These are phyloP conservation scores for Aureobasidium mangrovei DNA, from an alignment of 2,329 filamentous ascomycete species.

Conservation along the genomic window DNA sequence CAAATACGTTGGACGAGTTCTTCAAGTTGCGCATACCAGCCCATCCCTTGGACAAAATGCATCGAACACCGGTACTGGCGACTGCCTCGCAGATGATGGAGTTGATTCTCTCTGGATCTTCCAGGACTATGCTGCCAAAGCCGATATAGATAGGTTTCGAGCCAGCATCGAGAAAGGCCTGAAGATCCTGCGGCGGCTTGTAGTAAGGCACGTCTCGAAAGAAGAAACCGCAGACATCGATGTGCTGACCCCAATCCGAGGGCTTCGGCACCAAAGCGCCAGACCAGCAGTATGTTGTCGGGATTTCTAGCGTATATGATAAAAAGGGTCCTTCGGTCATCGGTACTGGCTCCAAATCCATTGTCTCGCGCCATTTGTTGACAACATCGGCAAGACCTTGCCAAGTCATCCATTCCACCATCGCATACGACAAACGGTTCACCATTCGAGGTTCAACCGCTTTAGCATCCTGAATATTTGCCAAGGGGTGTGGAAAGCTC, in stretches of 20 bases:
- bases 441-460: slow-evolving; percentile 60
- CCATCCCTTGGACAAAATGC: background rate
- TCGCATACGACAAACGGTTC: slow-evolving; percentile 74
- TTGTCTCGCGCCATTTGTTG: slow-evolving; percentile 13
- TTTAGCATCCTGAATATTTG: slow-evolving; percentile 69
- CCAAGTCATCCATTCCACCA: slow-evolving; percentile 90
- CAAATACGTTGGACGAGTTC: slow-evolving; percentile 8
- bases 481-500: slow-evolving; percentile 76
- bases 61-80: slow-evolving; percentile 19
- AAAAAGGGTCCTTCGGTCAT: slow-evolving; percentile 1
- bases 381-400: slow-evolving; percentile 47
- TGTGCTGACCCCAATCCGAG: background rate
- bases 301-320: slow-evolving; percentile 13
- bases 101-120: slow-evolving; percentile 29
- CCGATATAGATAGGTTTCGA: slow-evolving; percentile 17
- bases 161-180: slow-evolving; percentile 14
- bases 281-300: slow-evolving; percentile 21
- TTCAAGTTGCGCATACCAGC: slow-evolving; percentile 18
- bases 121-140: slow-evolving; percentile 22
- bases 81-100: slow-evolving; percentile 30
- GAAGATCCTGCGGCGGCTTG: slow-evolving; percentile 10
- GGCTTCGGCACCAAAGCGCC: background rate
- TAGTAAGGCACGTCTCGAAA: slow-evolving; percentile 13
- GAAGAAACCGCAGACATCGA: slow-evolving; percentile 29
- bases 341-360: slow-evolving; percentile 13